A percentile compares a stretch with the other conserved stretches of the same genome.
Conservation (phyloP, 768 basidiomycete species). For the Galerina sulciceps region DNA sequence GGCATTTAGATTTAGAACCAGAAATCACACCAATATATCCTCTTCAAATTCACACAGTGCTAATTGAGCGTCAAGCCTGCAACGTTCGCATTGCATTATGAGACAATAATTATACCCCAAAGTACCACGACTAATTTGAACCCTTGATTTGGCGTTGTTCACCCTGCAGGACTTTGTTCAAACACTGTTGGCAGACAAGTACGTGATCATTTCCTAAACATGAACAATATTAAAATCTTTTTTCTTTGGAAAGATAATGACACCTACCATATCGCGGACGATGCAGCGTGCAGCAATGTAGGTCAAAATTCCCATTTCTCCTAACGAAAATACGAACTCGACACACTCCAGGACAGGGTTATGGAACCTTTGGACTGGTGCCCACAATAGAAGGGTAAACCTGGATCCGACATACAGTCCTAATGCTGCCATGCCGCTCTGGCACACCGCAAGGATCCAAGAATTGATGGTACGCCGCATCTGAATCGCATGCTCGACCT, state of each 20-base stretch:
- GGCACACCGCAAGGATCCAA: constrained; percentile 8
- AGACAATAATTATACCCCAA: too few relatives aligned
- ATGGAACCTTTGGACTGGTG: background rate
- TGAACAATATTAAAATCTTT: background rate
- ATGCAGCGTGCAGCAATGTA: constrained; percentile 11
- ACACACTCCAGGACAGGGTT: background rate
- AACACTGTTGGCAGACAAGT: background rate
- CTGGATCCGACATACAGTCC: background rate
- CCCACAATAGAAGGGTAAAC: background rate
- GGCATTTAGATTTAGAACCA: constrained; percentile 38
- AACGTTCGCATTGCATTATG: background rate
- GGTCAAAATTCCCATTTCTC: constrained; percentile 8
- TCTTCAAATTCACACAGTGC: background rate
- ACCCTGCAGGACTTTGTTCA: background rate
- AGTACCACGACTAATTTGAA: too few relatives aligned
- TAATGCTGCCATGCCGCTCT: constrained; percentile 4
- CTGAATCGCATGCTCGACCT: background rate
- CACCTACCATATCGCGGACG: constrained; percentile 10
- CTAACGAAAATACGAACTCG: constrained; percentile 10
- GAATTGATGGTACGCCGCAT: background rate
- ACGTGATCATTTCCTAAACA: background rate
- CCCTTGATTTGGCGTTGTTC: too few relatives aligned
- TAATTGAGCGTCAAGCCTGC: background rate
- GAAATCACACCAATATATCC: constrained; percentile 10
- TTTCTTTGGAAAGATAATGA: background rate